Percentiles rank a stretch among this genome's conserved stretches.
phyloP scores from a whole-genome alignment of 1,139 yeast species.

The Lodderomyces metapsilosis region DNA sequence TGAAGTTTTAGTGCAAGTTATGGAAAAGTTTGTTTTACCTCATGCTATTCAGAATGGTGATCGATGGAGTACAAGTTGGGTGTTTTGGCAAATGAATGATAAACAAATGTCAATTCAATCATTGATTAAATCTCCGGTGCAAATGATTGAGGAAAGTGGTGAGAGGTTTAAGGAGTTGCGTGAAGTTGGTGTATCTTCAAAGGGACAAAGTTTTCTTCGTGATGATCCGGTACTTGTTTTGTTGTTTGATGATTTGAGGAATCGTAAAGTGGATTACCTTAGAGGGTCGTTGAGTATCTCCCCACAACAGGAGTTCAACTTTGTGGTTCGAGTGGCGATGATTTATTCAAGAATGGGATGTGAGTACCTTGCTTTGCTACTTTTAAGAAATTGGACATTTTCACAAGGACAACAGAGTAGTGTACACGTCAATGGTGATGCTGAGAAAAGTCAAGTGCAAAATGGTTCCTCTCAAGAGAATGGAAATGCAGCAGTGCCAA shows the following conservation, averaged over 20 bases:
- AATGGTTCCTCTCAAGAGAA: constrained; percentile 6
- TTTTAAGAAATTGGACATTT: constrained; percentile 72
- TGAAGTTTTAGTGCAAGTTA: constrained; percentile 43
- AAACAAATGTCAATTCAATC: constrained; percentile 62
- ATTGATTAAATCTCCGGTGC: constrained; percentile 55
- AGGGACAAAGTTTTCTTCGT: constrained; percentile 52
- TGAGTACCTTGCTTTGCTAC: constrained; percentile 66
- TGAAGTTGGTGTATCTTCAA: constrained; percentile 18
- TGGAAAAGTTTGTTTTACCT: constrained; percentile 56
- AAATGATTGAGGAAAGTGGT: constrained; percentile 29
- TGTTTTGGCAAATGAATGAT: constrained; percentile 64
- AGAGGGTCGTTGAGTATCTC: constrained; percentile 50
- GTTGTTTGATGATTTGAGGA: constrained; percentile 61
- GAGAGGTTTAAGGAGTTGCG: constrained; percentile 21
- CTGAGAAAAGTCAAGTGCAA: neutral
- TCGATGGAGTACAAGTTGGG: constrained; percentile 82
- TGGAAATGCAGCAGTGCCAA: constrained; percentile 5
- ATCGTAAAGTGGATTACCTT: constrained; percentile 45
- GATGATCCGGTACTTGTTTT: constrained; percentile 81
- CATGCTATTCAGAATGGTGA: constrained; percentile 62
- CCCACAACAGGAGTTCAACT: constrained; percentile 53
- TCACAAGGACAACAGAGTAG: neutral
- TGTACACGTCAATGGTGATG: neutral
- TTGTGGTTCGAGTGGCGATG: constrained; percentile 59
- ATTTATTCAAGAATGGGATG: constrained; percentile 91